Percentiles rank a stretch among this genome's conserved stretches.
These are phyloP conservation scores for Huntiella moniliformis DNA, from an alignment of 2,329 filamentous ascomycete genomes.

Conservation along the genomic window DNA sequence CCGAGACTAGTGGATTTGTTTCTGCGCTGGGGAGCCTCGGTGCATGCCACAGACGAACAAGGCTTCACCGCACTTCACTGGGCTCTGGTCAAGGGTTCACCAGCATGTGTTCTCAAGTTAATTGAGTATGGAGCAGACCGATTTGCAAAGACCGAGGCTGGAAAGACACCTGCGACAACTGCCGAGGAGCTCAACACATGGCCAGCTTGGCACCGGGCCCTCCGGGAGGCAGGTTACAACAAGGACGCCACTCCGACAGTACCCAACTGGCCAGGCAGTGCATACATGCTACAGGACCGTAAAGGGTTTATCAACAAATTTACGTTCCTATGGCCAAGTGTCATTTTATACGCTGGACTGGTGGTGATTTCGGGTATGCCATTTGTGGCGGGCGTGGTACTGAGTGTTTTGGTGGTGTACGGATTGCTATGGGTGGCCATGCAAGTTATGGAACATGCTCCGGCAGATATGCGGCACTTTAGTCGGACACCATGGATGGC, in stretches of 20 bases:
- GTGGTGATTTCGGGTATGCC: slow-evolving; percentile 56
- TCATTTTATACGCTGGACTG: slow-evolving; percentile 52
- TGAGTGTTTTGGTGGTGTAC: slow-evolving; percentile 47
- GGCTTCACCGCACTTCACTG: slow-evolving; percentile 92
- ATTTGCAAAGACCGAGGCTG: slow-evolving; percentile 72
- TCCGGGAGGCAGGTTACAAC: slow-evolving; percentile 71
- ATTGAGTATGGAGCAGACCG: slow-evolving; percentile 91
- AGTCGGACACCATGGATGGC: slow-evolving; percentile 88
- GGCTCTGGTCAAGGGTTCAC: slow-evolving; percentile 85
- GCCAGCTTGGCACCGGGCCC: slow-evolving; percentile 61
- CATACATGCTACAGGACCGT: slow-evolving; percentile 57
- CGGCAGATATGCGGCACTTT: slow-evolving; percentile 71
- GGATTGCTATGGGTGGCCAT: slow-evolving; percentile 60
- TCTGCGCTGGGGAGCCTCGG: slow-evolving; percentile 84
- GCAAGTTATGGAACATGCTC: slow-evolving; percentile 63
- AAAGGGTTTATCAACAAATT: slow-evolving; percentile 64
- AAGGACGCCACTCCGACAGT: slow-evolving; percentile 53
- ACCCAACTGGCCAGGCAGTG: slow-evolving; percentile 53
- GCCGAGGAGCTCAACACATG: slow-evolving; percentile 80
- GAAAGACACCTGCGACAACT: slow-evolving; percentile 74
- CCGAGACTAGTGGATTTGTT: slow-evolving; percentile 83
- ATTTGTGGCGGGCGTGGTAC: slow-evolving; percentile 57
- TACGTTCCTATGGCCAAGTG: slow-evolving; percentile 75
- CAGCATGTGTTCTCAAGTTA: slow-evolving; percentile 77
- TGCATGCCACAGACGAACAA: slow-evolving; percentile 75